Base-by-base conservation (phyloP, 1,284 basidiomycete species). In the Mycosarcoma maydis region DNA sequence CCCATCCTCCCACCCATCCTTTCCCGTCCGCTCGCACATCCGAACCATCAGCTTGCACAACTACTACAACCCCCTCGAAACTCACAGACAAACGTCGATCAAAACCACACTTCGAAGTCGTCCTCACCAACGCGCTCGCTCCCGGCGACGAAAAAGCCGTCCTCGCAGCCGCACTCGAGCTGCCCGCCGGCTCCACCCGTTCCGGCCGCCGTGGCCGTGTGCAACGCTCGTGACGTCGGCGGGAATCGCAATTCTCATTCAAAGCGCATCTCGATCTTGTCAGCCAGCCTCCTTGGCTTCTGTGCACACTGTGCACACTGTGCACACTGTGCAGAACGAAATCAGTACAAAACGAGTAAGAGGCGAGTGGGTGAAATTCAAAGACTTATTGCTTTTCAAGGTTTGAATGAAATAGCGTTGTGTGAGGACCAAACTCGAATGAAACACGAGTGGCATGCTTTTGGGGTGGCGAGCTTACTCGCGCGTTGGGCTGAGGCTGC, bases 81-180 rank as follows among this genome's bases (percentile, higher is more conserved):
- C 8, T 4, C 24, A 22, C 24, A 23, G 17, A 20, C 3, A 49
- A 44, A 13, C 40, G 16, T 24, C 49, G 49, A 20, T 10, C 22
- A 10, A 70, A 65, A 48, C 61, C 67, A 17, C 39, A 54, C n/a
- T 70, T 57, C 53, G 67, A 70, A 20, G 53, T 65, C 7, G 40
- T 60, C 22, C 47, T 66, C 20, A 62, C 62, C 0, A 60, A 60
- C 44, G 55, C 68, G 10, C 30, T 74, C 22, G 72, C 72, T 29
- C 72, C 72, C 3, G 72, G 72, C 26, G 72, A 74, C 34, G 72
- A 74, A 42, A 58, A 72, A 30, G 44, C 58, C 17, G 19, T 74
- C 6, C 47, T 74, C 6, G 69, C 64, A 0, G 64, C 65, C 9
- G 72, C 72, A 2, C 43, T 60, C n/a, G 30, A 22, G 6, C 46